A percentile compares a stretch with the other conserved stretches of the same genome.
Conservation (phyloP, 768 basidiomycete genomes). For the Pilatotrama ljubarskyi region DNA sequence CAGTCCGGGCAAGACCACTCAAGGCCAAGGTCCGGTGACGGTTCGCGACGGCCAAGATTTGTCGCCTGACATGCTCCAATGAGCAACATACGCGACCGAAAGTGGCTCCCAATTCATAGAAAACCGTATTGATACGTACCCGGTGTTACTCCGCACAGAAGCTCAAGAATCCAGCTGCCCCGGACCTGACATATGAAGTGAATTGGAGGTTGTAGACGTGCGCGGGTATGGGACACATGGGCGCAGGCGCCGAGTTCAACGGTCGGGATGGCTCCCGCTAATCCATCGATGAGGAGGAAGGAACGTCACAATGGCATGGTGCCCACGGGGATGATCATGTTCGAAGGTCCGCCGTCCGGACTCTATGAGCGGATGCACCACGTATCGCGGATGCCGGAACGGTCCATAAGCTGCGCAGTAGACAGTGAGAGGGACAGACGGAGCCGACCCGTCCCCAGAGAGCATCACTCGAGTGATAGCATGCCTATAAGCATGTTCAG, state of each 20-base stretch:
- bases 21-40: conserved; percentile 15
- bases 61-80: conserved; percentile 11
- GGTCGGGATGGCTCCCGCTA: conserved; percentile 9
- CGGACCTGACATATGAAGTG: background rate
- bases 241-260: background rate
- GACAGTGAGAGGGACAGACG: background rate
- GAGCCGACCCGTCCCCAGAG: background rate
- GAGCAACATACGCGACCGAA: background rate
- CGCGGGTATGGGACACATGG: background rate
- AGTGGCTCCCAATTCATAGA: background rate
- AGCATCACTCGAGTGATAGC: background rate
- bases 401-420: background rate
- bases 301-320: background rate
- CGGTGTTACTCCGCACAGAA: conserved; percentile 10
- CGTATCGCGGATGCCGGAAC: conserved; percentile 14
- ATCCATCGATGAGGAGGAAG: conserved; percentile 15
- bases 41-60: background rate
- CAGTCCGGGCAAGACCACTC: conserved; percentile 4
- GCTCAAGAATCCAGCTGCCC: background rate
- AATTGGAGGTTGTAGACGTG: background rate
- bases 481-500: background rate
- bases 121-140: conserved; percentile 2
- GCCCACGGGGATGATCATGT: conserved; percentile 9
- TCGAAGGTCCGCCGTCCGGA: conserved; percentile 5
- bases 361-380: background rate